Evolutionary conservation across 2,329 filamentous ascomycete species (phyloP), one percentile per base, ranked within the genome.

Genomic region (Hypomyces rosellus): DNA sequence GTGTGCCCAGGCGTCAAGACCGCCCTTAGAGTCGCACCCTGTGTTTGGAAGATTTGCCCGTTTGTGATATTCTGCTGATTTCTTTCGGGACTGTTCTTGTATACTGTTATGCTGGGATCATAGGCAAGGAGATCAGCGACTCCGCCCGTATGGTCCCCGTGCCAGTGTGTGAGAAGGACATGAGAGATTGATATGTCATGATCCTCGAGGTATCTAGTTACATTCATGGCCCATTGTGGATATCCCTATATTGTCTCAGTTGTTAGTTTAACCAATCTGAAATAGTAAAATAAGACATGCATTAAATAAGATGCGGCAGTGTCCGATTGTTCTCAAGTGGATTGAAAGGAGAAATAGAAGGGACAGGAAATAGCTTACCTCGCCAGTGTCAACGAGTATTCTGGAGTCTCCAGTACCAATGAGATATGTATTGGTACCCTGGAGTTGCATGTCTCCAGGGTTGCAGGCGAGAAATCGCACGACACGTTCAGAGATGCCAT

Each of bases 131-230:
- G 70, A 58, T 88, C 80, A 2, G 72, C 65, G 1, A 89, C 74
- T 1, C 87, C 87, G 12, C 79, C 75, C 4, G 82, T 76, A 61
- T 91, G 87, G 60, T 90, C 86, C 38, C 72, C 75, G 59, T 91
- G 87, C 84, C 85, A 88, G 64, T 90, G 87, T 0, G 85, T 88
- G 12, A 90, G 69, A 4, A 90, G 69, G 48, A 74, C 65, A 49
- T 74, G 69, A 0, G 69, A 71, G 0, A 79, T 33, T 13, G 34
- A 33, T n/a, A 50, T 22, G 11, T 37, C 34, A 16, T 42, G 25
- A 15, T 48, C 38, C 14, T 48, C 46, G 7, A 48, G 38, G 11
- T 39, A 48, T 8, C 15, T 34, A 11, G 37, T 42, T 2, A 42
- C 18, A 13, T 42, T 48, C 11, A 34, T 39, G 2, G 30, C 46